phyloP scores from a whole-genome alignment of 2,329 filamentous ascomycete genomes.

The Botrytis galanthina region DNA sequence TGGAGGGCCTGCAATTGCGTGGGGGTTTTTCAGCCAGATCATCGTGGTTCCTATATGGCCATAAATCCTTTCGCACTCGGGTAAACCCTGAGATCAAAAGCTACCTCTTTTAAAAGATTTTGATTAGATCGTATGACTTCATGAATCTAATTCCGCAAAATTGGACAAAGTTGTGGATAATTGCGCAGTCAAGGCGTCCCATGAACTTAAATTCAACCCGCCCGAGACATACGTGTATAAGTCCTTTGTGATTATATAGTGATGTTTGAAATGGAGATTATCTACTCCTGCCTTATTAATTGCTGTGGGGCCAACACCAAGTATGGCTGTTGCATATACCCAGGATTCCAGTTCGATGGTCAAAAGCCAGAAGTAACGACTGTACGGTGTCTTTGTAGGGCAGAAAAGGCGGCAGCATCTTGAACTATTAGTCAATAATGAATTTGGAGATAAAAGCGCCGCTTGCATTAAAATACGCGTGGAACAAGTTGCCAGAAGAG shows the following conservation, averaged over 20 bases:
- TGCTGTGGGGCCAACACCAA: background rate
- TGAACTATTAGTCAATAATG: background rate
- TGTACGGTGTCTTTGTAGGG: background rate
- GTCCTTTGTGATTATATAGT: background rate
- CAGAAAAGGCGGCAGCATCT: background rate
- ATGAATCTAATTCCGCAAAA: background rate
- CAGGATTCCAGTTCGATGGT: background rate
- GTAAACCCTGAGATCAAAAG: background rate
- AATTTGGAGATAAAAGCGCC: background rate
- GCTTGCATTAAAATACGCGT: background rate
- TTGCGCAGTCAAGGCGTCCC: background rate
- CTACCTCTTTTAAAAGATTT: background rate
- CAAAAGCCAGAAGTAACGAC: background rate
- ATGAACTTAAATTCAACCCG: background rate
- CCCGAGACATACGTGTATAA: background rate
- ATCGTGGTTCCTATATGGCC: background rate
- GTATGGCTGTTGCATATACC: background rate
- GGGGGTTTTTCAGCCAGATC: background rate
- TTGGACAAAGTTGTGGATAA: background rate
- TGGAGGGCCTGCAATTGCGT: background rate
- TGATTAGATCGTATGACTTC: background rate
- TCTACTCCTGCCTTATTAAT: background rate
- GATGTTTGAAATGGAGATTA: background rate
- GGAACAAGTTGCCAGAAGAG: background rate
- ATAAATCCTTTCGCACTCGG: background rate